Conservation (phyloP, 495 filamentous ascomycete genomes). For the Neurospora terricola region DNA sequence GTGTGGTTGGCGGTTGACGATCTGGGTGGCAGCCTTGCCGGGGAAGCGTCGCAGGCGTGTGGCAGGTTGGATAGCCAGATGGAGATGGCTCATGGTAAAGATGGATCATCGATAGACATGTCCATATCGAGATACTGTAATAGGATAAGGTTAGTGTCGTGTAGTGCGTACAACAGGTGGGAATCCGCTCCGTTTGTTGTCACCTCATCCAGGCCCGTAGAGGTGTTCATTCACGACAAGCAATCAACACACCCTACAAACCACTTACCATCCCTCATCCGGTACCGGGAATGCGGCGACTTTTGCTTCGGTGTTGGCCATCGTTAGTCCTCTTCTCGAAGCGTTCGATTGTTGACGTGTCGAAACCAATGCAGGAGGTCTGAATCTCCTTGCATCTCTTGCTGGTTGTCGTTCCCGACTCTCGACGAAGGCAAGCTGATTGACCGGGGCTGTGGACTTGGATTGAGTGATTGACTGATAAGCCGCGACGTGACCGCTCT, state of each 20-base stretch:
- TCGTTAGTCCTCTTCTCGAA: neutral
- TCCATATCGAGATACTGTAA: neutral
- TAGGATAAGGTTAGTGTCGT: neutral
- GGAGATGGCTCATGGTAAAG: neutral
- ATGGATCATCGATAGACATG: neutral
- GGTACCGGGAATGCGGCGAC: neutral
- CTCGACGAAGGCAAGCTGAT: neutral
- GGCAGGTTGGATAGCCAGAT: neutral
- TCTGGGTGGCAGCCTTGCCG: neutral
- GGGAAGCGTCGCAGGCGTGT: neutral
- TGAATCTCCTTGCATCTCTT: neutral
- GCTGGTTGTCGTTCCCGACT: neutral
- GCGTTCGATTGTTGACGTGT: neutral
- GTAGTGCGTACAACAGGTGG: neutral
- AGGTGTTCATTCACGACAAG: neutral
- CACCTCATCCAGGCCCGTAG: neutral
- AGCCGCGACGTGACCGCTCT: slow-evolving; percentile 1
- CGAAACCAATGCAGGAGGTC: neutral
- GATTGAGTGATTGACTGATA: neutral
- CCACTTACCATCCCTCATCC: neutral
- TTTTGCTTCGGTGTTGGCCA: neutral
- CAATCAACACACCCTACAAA: neutral
- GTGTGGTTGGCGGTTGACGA: neutral
- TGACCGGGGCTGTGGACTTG: neutral
- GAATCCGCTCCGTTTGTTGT: neutral